Evolutionary conservation across 768 basidiomycete genomes (phyloP), one percentile per base, ranked within the genome.

Genomic region (Tylopilus subfusipes): DNA sequence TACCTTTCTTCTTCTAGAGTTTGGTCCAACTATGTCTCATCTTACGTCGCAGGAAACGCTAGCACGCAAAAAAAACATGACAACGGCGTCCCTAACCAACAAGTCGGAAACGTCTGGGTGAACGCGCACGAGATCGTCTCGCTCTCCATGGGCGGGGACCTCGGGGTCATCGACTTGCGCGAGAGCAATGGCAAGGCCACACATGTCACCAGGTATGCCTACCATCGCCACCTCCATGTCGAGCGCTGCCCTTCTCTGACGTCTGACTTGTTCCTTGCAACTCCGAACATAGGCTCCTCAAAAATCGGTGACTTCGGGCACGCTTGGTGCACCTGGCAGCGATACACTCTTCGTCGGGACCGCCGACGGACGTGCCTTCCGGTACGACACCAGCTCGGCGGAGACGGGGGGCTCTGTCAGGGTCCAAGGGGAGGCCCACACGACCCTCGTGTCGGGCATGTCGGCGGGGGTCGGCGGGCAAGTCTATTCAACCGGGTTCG

Each of bases 41-140:
- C n/a, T n/a, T n/a, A 11, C 29, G 2, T 50, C 18, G 1, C 47
- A 93, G 91, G 93, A 94, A 93, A 97, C 61, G 82, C 86, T 0
- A 82, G 86, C 63, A 78, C 84, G 0, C 78, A 78, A 55, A 89
- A 92, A 65, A 78, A 80, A 79, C 78, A 1, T 69, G 93, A 91
- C 12, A 71, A 82, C 33, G 87, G 83, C n/a, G 72, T 96, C 27
- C 73, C 78, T 25, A 73, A 88, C 60, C 95, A 98, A 66, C 95
- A 98, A 75, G 78, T 90, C 25, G 95, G 95, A 27, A 89, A 88
- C 59, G 82, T 83, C n/a, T 97, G 92, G 91, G 85, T 77, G 49
- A 82, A 80, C 39, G 75, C 81, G 30, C 78, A 78, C 50, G 79
- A 83, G 53, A 82, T 97, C 49, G 84, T 92, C 34, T 94, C 92